Base-by-base conservation (phyloP, 352 stramenopile species). In the Pythium rhizo-oryzae region DNA sequence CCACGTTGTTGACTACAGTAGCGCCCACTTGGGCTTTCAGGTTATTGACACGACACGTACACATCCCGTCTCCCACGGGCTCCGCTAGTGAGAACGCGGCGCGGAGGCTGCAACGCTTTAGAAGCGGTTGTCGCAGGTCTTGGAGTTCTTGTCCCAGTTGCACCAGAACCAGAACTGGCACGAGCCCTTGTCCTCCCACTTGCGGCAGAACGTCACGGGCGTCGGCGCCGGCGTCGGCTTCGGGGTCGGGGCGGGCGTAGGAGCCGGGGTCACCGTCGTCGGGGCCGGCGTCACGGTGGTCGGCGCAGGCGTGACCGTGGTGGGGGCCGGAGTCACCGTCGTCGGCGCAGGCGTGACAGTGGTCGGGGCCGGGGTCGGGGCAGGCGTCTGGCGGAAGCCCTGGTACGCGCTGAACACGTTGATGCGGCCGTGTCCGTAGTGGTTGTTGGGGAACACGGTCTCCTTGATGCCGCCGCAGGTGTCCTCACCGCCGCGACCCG, bases 361-460 rank as follows among this genome's bases (percentile, higher is more conserved):
- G 21, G 47, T 53, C n/a, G 47, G 21, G n/a, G 21, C n/a, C 19
- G n/a, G 59, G 23, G 57, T 54, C 1, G 43, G 39, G 15, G n/a
- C 24, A 0, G 57, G 24, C 9, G 59, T 49, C 23, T 49, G 28
- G 9, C 37, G 25, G 8, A 43, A 13, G 21, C 37, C 30, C 23
- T 33, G 53, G 51, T 69, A 28, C 15, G 61, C 65, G 30, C 59
- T 67, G 35, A 76, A 41, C 28, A 72, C 67, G 59, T 81, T 80
- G 18, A 84, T 13, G 43, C 71, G 74, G 25, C 74, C 74, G 43
- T 76, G 60, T 16, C 74, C 77, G 41, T 65, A 83, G 44, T 75
- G 60, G 63, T 85, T 82, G 66, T 83, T 85, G 6, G 76, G 78
- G 60, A 67, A 80, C 16, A 49, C 59, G 1, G 16, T 30, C 54